phyloP scores from a whole-genome alignment of 371 early-diverging fungal genomes.

The Apophysomyces ossiformis region DNA sequence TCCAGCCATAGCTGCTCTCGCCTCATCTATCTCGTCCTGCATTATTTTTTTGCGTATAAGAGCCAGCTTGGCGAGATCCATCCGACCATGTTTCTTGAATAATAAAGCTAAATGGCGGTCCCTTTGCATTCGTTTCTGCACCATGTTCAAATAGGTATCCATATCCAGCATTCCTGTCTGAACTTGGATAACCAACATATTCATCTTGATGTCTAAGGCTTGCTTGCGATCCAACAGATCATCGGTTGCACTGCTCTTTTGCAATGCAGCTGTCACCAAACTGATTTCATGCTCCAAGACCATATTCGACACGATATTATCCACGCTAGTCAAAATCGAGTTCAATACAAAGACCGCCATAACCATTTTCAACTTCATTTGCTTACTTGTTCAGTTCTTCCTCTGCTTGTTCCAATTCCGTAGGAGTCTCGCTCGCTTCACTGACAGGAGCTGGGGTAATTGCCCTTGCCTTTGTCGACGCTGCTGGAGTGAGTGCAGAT shows the following conservation, averaged over 20 bases:
- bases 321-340: slow-evolving; percentile 53
- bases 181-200: slow-evolving; percentile 79
- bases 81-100: slow-evolving; percentile 67
- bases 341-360: neutral
- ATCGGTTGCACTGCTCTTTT: slow-evolving; percentile 43
- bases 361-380: neutral
- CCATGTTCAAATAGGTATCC: slow-evolving; percentile 64
- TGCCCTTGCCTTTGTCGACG: neutral
- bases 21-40: slow-evolving; percentile 81
- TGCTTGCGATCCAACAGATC: slow-evolving; percentile 69
- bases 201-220: slow-evolving; percentile 79
- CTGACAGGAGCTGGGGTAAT: neutral
- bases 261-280: slow-evolving; percentile 51
- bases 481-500: neutral
- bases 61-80: slow-evolving; percentile 75
- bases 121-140: slow-evolving; percentile 59
- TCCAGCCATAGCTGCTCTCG: slow-evolving; percentile 68
- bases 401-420: slow-evolving; percentile 53
- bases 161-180: slow-evolving; percentile 81
- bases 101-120: slow-evolving; percentile 71
- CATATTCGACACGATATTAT: slow-evolving; percentile 73
- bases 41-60: slow-evolving; percentile 76
- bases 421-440: slow-evolving; percentile 13
- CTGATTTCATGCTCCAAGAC: slow-evolving; percentile 79
- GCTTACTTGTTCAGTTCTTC: slow-evolving; percentile 55